Conservation (phyloP, 768 basidiomycete species). For the Lactarius pseudohatsudake region DNA sequence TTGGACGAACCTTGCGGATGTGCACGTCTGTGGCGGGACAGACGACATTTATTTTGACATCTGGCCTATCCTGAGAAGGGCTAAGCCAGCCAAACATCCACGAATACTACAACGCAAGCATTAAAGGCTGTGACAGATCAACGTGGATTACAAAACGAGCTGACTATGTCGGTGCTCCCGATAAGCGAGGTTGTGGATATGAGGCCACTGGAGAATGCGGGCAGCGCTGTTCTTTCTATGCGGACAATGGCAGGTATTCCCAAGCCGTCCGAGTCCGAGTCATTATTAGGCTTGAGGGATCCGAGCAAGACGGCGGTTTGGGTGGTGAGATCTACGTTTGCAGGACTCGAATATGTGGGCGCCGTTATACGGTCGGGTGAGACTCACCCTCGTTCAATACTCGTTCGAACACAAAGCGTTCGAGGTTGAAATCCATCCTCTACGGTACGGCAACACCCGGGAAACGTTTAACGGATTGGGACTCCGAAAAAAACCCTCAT, state of each 20-base stretch:
- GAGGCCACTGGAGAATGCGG: slow-evolving; percentile 42
- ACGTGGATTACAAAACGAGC: slow-evolving; percentile 12
- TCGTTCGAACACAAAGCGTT: slow-evolving; percentile 22
- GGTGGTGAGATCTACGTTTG: slow-evolving; percentile 16
- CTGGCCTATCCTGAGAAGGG: slow-evolving; percentile 44
- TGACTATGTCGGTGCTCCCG: slow-evolving; percentile 67
- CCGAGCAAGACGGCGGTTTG: slow-evolving; percentile 24
- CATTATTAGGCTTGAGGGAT: background rate
- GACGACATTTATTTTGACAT: slow-evolving; percentile 82
- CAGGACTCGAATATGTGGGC: background rate
- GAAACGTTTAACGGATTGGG: too few species aligned
- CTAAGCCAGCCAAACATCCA: slow-evolving; percentile 78
- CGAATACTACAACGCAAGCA: slow-evolving; percentile 55
- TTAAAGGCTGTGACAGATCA: slow-evolving; percentile 23
- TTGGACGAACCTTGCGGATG: slow-evolving; percentile 61
- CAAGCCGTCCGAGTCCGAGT: slow-evolving; percentile 1
- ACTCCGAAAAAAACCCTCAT: slow-evolving; percentile 7
- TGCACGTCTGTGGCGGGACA: slow-evolving; percentile 90
- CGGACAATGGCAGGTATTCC: slow-evolving; percentile 61
- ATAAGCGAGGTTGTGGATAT: slow-evolving; percentile 49
- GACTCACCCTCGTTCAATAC: slow-evolving; percentile 26
- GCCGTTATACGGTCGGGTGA: slow-evolving; percentile 30
- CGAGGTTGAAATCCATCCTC: slow-evolving; percentile 20
- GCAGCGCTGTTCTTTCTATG: slow-evolving; percentile 72
- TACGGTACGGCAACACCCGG: too few species aligned